These are phyloP conservation scores for Aspergillus kassunensis DNA, from an alignment of 495 filamentous ascomycete species.

Conservation along the genomic window DNA sequence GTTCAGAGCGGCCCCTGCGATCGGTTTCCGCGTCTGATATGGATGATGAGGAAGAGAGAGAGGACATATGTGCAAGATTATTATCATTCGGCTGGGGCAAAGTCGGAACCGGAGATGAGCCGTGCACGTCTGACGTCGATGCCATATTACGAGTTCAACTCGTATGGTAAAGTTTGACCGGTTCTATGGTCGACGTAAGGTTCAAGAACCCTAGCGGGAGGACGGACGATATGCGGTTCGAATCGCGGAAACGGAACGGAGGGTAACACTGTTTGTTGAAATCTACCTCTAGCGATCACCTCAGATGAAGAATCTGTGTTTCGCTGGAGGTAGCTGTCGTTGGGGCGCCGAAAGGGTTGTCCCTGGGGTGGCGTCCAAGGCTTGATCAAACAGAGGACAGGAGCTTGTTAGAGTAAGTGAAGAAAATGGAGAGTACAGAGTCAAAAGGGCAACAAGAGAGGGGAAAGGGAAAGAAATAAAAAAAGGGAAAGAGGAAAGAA, in stretches of 20 bases:
- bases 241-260: background rate
- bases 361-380: conserved; percentile 9
- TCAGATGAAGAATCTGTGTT: conserved; percentile 41
- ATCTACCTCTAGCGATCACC: conserved; percentile 44
- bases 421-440: background rate
- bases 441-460: background rate
- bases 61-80: conserved; percentile 42
- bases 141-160: conserved; percentile 31
- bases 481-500: conserved; percentile 13
- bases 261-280: conserved; percentile 20
- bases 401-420: conserved; percentile 2
- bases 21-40: conserved; percentile 47
- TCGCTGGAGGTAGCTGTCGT: conserved; percentile 43
- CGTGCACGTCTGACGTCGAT: conserved; percentile 37
- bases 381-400: conserved; percentile 12
- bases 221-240: background rate
- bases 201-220: conserved; percentile 1
- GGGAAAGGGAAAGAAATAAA: conserved; percentile 11
- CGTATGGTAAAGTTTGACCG: conserved; percentile 9
- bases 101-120: conserved; percentile 40
- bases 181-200: conserved; percentile 2
- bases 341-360: conserved; percentile 4
- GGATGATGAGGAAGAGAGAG: conserved; percentile 43
- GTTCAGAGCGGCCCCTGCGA: conserved; percentile 44
- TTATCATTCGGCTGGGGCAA: conserved; percentile 42